Conservation (phyloP, 129 eudicot species). For the Artemisia tridentata region DNA sequence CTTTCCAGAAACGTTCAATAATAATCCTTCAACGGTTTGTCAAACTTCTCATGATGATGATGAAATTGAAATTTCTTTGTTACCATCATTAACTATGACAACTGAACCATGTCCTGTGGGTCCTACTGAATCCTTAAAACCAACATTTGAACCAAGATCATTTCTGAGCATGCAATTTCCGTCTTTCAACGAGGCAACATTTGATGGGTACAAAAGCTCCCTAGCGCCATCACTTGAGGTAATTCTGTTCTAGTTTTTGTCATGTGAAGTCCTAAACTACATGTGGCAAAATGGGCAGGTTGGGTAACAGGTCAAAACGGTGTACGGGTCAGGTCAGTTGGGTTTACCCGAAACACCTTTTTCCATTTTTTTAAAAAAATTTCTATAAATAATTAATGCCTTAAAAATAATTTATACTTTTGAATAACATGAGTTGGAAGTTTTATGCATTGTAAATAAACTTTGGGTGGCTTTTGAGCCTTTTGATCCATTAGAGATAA, state of each 20-base stretch:
- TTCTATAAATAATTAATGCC: no score
- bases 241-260: slow-evolving; percentile 8
- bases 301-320: not conserved
- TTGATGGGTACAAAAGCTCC: slow-evolving; percentile 36
- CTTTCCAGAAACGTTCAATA: slow-evolving; percentile 28
- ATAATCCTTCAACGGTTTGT: slow-evolving; percentile 34
- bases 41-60: slow-evolving; percentile 35
- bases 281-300: not conserved
- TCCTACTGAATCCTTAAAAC: slow-evolving; percentile 40
- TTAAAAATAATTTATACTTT: not conserved
- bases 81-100: slow-evolving; percentile 44
- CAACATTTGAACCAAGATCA: slow-evolving; percentile 38
- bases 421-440: not conserved
- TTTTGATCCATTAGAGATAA: not conserved
- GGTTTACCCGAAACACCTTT: no score
- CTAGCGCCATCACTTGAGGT: slow-evolving; percentile 46
- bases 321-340: not conserved
- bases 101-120: slow-evolving; percentile 31
- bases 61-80: slow-evolving; percentile 46
- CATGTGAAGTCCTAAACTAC: not conserved
- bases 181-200: slow-evolving; percentile 34
- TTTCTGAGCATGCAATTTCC: slow-evolving; percentile 39
- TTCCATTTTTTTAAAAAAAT: no score
- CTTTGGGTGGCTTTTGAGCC: not conserved
- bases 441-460: not conserved